Evolutionary conservation across 257 asterid genomes (phyloP).

Genomic region (Solanum sejunctum): DNA sequence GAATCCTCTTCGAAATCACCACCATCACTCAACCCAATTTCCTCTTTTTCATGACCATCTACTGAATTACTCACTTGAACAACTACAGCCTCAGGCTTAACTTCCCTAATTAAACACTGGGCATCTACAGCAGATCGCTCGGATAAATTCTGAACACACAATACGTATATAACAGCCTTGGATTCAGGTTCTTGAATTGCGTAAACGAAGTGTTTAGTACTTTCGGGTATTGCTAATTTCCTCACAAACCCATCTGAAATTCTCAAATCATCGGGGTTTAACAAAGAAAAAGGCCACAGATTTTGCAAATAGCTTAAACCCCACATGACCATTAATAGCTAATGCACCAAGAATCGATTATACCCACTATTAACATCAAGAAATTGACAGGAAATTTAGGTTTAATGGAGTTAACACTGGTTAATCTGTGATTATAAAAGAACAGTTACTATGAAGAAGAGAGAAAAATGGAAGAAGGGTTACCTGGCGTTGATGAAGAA

Average conservation of each 20-base stretch:
- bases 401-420: neutral
- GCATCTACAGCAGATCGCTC: slow-evolving; percentile 74
- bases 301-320: slow-evolving; percentile 38
- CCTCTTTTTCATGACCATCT: slow-evolving; percentile 14
- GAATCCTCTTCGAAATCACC: slow-evolving; percentile 3
- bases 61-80: slow-evolving; percentile 50
- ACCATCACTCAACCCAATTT: neutral
- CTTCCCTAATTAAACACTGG: slow-evolving; percentile 54
- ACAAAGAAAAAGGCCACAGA: slow-evolving; percentile 63
- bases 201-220: slow-evolving; percentile 65
- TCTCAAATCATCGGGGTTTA: slow-evolving; percentile 48
- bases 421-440: neutral
- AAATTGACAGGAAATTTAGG: neutral
- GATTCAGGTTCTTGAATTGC: slow-evolving; percentile 67
- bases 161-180: slow-evolving; percentile 44
- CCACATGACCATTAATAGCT: neutral
- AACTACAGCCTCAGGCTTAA: slow-evolving; percentile 90
- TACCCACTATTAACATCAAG: neutral
- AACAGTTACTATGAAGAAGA: neutral
- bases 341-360: neutral
- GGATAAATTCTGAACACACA: slow-evolving; percentile 76
- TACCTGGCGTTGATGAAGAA: neutral
- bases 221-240: slow-evolving; percentile 58
- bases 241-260: slow-evolving; percentile 55
- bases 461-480: neutral